Conservation (phyloP, 2,329 filamentous ascomycete species). For the Aspergillus alliaceus region DNA sequence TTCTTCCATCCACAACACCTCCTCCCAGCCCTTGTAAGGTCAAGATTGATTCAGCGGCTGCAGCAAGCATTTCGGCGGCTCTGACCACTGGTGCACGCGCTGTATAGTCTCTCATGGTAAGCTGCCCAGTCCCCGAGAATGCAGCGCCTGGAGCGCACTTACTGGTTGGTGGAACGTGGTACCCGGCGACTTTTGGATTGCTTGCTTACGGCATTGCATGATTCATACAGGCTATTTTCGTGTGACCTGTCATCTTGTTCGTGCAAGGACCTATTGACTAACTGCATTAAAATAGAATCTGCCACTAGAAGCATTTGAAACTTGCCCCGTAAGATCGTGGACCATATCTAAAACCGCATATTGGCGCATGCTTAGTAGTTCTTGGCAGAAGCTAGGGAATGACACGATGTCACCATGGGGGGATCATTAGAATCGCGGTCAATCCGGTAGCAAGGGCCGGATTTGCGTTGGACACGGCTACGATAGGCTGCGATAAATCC, state of each 20-base stretch:
- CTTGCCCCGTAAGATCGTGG: neutral
- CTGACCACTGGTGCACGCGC: neutral
- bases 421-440: neutral
- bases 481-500: too few species aligned
- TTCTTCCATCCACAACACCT: neutral
- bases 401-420: neutral
- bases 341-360: too few species aligned
- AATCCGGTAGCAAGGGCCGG: neutral
- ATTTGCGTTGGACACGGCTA: neutral
- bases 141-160: neutral
- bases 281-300: neutral
- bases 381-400: neutral
- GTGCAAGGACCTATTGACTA: neutral
- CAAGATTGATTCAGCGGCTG: neutral
- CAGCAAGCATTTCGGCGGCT: conserved; percentile 1
- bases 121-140: conserved; percentile 5
- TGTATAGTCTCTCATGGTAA: neutral
- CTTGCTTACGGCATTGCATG: conserved; percentile 1
- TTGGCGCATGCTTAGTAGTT: too few species aligned
- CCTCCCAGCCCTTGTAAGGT: conserved; percentile 10
- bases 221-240: neutral
- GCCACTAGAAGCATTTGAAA: too few species aligned
- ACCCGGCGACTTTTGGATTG: neutral
- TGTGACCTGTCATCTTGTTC: neutral
- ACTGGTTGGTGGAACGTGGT: neutral